A percentile compares a stretch with the other conserved stretches of the same genome.
These are phyloP conservation scores for Serendipita sp. DNA, from an alignment of 768 basidiomycete genomes.

Conservation along the genomic window DNA sequence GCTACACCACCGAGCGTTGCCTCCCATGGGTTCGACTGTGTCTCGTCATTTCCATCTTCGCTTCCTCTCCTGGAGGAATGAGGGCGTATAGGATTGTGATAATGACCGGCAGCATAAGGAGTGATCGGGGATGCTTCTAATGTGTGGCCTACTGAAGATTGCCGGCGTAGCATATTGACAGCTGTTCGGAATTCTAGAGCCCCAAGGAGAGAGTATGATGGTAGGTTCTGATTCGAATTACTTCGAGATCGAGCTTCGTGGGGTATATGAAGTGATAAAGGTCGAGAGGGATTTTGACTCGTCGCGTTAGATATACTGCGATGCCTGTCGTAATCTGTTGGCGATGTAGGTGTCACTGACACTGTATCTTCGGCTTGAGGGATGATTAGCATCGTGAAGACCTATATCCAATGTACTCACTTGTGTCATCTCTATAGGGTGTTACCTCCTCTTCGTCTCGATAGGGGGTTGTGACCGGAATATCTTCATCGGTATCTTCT, in stretches of 20 bases:
- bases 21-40: slow-evolving; percentile 35
- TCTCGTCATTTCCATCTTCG: background rate
- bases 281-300: slow-evolving; percentile 6
- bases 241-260: background rate
- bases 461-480: slow-evolving; percentile 34
- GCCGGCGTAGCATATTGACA: slow-evolving; percentile 57
- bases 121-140: slow-evolving; percentile 43
- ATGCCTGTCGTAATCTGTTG: background rate
- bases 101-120: slow-evolving; percentile 63
- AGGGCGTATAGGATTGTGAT: slow-evolving; percentile 27
- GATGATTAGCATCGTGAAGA: background rate
- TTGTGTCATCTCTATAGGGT: background rate
- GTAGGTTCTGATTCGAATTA: slow-evolving; percentile 31
- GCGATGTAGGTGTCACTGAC: background rate
- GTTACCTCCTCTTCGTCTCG: slow-evolving; percentile 39
- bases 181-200: slow-evolving; percentile 93
- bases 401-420: background rate
- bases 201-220: slow-evolving; percentile 80
- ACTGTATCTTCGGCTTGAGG: background rate
- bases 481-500: slow-evolving; percentile 24
- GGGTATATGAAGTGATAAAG: slow-evolving; percentile 1
- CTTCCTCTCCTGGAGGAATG: background rate
- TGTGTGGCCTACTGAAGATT: slow-evolving; percentile 32
- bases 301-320: background rate
- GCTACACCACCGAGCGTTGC: slow-evolving; percentile 28